Base-by-base conservation (phyloP, 2,329 filamentous ascomycete genomes). In the Colletotrichum brevisporum region DNA sequence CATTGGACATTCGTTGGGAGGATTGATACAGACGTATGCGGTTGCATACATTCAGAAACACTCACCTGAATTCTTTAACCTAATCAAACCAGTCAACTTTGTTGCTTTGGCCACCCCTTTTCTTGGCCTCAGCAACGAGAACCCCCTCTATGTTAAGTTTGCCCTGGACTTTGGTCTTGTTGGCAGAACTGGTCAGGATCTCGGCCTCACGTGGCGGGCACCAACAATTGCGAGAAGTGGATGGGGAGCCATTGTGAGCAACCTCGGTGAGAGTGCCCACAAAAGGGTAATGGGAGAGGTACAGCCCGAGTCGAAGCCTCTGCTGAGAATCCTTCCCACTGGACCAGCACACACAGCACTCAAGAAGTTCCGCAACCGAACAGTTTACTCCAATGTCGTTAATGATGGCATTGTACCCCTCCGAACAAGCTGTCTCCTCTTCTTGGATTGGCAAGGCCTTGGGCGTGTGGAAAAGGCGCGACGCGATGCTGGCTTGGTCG, bases 11-110 rank as follows among this genome's bases (percentile, higher is more conserved):
- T 98, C 95, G 0, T 88, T 98, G 0, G 95, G 95, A 31, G 95
- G 95, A 0, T 84, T 97, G 18, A 88, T 97, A 16, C 95, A 98
- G 79, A 97, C 93, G 0, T 98, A 98, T 78, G 95, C 95, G 2
- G 91, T 98, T 67, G 95, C 95, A 9, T 98, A 98, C 78, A 97
- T 98, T 53, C 93, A 98, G 75, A 98, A 98, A 77, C 94, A 98
- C 78, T 97, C 94, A 0, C 95, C 95, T 1, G 84, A 91, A 10
- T 98, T 98, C 78, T 98, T 98, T 75, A 88, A 95, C 57, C 83
- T 90, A 5, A 97, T 98, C 74, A 88, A 90, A 72, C 95, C 95
- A 0, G 85, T 97, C 78, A 98, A 98, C 77, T 98, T 98, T 76
- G 92, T 98, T 72, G 87, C 92, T 31, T 83, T 98, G 73, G 95